Base-by-base conservation (phyloP, 257 asterid species). In the Linaria vulgaris region DNA sequence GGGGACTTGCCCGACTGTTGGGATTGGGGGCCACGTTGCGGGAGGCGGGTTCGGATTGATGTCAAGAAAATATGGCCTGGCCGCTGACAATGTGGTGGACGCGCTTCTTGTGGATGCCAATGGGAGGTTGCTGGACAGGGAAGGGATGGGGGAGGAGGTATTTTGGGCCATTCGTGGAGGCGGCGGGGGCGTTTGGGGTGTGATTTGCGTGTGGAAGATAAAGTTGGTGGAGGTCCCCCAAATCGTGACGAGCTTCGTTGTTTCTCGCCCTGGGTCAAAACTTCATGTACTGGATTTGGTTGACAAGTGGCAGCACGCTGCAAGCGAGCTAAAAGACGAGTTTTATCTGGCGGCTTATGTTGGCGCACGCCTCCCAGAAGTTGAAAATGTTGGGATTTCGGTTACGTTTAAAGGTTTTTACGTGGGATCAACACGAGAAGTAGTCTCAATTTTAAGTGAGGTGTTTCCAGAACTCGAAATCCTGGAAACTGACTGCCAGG, bases 101-200 rank as follows among this genome's bases (percentile, higher is more conserved):
- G 95, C 88, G 0, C 61, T 70, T 25, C 65, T 88, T 0, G 64
- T 88, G 4, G 83, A 80, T 38, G 88, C 90, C 0, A 64, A 75
- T 1, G 95, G 96, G 30, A 61, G 75, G 34, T 45, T 85, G 25
- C 44, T 88, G 6, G 70, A 88, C 72, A 59, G 96, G 41, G 74
- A 68, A 7, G 78, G 78, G 43, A 88, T 88, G 96, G 96, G 90
- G 53, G 95, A 88, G 52, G 88, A 88, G n/a, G 88, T 85, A 0
- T 88, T 85, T 48, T 88, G 96, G 95, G 95, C 96, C 15, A 78
- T 88, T 16, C 80, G 96, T 12, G 96, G 96, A 23, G 95, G 96
- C 4, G 96, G 96, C 0, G 96, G 96, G 1, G 96, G 92, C 14
- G 24, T 73, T 2, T 85, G 84, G 86, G 96, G 95, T 5, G 53